Conservation (phyloP, 345 rosid species). For the Eucalyptus marginata region DNA sequence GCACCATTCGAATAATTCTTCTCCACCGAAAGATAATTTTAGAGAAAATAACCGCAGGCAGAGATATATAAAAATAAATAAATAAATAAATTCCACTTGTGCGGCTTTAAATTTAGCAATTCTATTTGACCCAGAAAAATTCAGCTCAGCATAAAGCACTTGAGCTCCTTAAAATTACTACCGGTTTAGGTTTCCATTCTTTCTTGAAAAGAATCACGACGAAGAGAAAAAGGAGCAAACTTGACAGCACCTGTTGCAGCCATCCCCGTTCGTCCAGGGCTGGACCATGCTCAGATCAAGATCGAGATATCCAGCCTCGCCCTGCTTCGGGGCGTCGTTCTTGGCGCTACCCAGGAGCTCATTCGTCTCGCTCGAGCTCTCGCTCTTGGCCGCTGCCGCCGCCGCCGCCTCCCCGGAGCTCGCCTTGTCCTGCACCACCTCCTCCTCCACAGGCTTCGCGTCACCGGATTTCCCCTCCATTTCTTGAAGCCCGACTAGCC, state of each 20-base stretch:
- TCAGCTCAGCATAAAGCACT: neutral
- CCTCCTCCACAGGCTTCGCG: neutral
- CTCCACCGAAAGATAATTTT: neutral
- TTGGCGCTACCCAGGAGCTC: neutral
- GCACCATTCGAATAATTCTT: neutral
- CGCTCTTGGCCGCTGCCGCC: neutral
- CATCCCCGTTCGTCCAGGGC: conserved; percentile 1
- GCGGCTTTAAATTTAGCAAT: neutral
- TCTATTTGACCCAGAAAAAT: neutral
- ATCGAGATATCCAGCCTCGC: conserved; percentile 16
- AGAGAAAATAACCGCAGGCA: neutral
- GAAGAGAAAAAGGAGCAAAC: neutral
- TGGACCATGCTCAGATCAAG: conserved; percentile 1
- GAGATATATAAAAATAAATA: neutral
- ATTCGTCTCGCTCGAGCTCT: neutral
- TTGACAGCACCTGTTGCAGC: neutral
- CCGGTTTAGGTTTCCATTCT: neutral
- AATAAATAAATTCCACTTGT: neutral
- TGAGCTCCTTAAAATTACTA: neutral
- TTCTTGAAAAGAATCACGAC: neutral
- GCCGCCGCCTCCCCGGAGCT: neutral
- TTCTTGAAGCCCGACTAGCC: neutral
- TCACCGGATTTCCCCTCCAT: neutral
- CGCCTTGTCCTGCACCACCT: neutral
- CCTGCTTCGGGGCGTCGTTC: neutral